phyloP scores from a whole-genome alignment of 2,329 filamentous ascomycete species.

The Alternaria triticimaculans region DNA sequence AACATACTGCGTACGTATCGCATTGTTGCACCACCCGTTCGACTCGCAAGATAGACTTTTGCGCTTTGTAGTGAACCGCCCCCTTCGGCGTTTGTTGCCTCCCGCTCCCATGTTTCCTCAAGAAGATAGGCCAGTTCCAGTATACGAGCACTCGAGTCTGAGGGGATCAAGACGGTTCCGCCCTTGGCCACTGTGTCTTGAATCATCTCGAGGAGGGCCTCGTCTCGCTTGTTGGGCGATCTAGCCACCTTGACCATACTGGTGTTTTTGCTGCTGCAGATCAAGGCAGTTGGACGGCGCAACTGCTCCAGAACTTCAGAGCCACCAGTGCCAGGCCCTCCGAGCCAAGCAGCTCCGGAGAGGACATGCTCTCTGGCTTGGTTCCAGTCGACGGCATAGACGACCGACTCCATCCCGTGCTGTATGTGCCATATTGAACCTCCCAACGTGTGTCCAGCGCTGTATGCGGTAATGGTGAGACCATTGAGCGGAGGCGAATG shows the following conservation, averaged over 20 bases:
- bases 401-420: conserved; percentile 93
- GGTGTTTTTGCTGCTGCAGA: conserved; percentile 87
- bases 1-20: conserved; percentile 93
- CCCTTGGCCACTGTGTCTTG: conserved; percentile 78
- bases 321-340: conserved; percentile 77
- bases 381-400: conserved; percentile 98
- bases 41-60: conserved; percentile 80
- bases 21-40: conserved; percentile 86
- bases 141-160: conserved; percentile 93
- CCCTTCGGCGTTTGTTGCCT: conserved; percentile 29
- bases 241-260: conserved; percentile 73
- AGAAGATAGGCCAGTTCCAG: conserved; percentile 90
- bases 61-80: conserved; percentile 59
- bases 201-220: conserved; percentile 82
- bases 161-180: conserved; percentile 90
- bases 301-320: conserved; percentile 93
- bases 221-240: conserved; percentile 81
- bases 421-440: conserved; percentile 99
- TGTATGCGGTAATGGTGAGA: conserved; percentile 94
- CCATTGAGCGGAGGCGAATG: conserved; percentile 90
- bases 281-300: conserved; percentile 88
- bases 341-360: conserved; percentile 91
- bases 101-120: conserved; percentile 80
- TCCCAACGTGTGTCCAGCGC: conserved; percentile 92
- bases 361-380: conserved; percentile 96